phyloP scores from a whole-genome alignment of 768 basidiomycete genomes.

The Mycena haematopus region DNA sequence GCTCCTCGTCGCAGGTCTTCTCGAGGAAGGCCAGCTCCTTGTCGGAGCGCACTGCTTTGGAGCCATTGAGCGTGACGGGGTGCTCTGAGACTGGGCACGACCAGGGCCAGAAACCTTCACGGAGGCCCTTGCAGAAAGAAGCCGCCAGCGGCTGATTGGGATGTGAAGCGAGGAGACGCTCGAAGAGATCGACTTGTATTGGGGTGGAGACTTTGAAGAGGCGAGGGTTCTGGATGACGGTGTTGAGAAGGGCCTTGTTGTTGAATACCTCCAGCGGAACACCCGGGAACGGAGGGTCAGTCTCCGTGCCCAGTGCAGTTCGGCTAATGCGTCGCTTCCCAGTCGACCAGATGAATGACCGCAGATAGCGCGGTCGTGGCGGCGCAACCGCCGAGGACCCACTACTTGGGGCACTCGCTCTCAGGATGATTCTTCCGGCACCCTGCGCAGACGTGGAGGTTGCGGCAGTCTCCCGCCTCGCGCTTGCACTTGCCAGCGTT shows the following conservation, averaged over 20 bases:
- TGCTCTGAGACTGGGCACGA: no score
- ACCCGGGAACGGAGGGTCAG: not conserved
- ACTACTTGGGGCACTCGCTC: not conserved
- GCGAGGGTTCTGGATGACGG: not conserved
- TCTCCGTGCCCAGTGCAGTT: not conserved
- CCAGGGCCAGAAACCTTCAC: no score
- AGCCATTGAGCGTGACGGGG: no score
- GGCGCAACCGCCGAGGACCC: not conserved
- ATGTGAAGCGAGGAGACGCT: constrained; percentile 35
- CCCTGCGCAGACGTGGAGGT: constrained; percentile 9
- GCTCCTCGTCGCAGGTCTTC: no score
- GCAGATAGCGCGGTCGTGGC: not conserved
- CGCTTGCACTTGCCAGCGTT: constrained; percentile 3
- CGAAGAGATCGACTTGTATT: constrained; percentile 39
- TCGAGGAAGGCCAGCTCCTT: no score
- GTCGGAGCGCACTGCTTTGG: no score
- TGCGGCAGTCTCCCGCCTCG: not conserved
- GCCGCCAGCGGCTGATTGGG: no score
- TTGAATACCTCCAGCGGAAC: constrained; percentile 22
- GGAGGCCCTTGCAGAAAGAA: no score
- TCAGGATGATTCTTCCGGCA: not conserved
- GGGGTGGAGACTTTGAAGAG: constrained; percentile 35
- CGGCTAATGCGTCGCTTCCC: constrained; percentile 1
- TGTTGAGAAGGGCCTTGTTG: not conserved
- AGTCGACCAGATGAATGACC: not conserved